A percentile compares a stretch with the other conserved stretches of the same genome.
Evolutionary conservation across 257 asterid genomes (phyloP).

Genomic region (Striga asiatica): DNA sequence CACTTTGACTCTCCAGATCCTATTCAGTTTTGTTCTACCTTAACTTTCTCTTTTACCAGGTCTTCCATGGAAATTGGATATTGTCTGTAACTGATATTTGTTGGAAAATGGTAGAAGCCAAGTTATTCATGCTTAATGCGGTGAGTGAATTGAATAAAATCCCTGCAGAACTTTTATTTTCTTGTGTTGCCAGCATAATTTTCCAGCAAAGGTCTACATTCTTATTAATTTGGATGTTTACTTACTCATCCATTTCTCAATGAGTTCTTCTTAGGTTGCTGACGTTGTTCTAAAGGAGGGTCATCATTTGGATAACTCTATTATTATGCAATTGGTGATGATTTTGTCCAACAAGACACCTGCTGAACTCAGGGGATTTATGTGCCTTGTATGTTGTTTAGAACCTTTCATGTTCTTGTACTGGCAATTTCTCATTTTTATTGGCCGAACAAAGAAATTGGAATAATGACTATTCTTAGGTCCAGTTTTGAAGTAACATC

Average conservation of each 20-base stretch:
- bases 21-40: not conserved
- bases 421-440: conserved; percentile 9
- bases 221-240: conserved; percentile 4
- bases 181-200: conserved; percentile 6
- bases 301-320: conserved; percentile 47
- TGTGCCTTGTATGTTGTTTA: conserved; percentile 47
- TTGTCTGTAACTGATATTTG: conserved; percentile 42
- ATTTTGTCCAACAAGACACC: conserved; percentile 53
- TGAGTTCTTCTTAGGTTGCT: conserved; percentile 51
- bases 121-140: conserved; percentile 63
- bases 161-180: not conserved
- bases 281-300: conserved; percentile 62
- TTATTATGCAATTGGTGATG: conserved; percentile 46
- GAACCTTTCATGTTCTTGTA: conserved; percentile 8
- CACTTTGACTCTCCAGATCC: not conserved
- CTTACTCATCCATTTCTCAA: conserved; percentile 13
- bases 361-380: conserved; percentile 53
- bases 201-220: conserved; percentile 14
- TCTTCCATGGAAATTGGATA: conserved; percentile 50
- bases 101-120: conserved; percentile 81
- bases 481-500: conserved; percentile 10
- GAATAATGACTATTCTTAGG: conserved; percentile 14
- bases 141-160: conserved; percentile 32
- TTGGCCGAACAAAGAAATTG: conserved; percentile 11
- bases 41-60: conserved; percentile 21